Base-by-base conservation (phyloP, 139 green algal genomes). In the Chlamydomonas schloesseri region DNA sequence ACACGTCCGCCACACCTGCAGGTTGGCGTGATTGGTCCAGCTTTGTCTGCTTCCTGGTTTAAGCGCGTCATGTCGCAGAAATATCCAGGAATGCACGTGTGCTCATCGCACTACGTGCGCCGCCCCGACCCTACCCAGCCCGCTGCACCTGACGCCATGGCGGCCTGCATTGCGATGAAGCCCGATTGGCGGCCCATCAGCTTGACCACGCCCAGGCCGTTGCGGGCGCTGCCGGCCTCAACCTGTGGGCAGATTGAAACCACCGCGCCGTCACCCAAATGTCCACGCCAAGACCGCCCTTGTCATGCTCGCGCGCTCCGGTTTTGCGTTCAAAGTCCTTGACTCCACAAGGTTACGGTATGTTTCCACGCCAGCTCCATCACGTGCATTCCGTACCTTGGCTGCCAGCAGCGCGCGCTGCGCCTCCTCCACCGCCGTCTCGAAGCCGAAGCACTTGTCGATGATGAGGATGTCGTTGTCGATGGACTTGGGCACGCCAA, bases 381-480 rank as follows among this genome's bases (percentile, higher is more conserved):
- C 42, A 50, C 6, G 65, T 6, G 42, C 3, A 3, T 0, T 1
- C 17, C 53, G 10, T 62, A 88, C 89, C 89, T 95, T 95, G 29
- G 93, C 93, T 31, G 93, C 93, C 24, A 95, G 87, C 72, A 95
- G 84, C 10, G 93, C 88, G 17, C 87, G 72, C 89, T 98, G 93
- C 24, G 94, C 93, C 82, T 98, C 95, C 83, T 98, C 94, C 71
- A 97, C 94, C 15, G 95, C 96, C 1, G 96, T 98, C 87, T 98
- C 93, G 91, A 96, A 98, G 2, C 94, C 94, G 81, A 97, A 97
- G 86, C 91, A 95, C 83, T 89, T 89, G 57, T 89, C 88, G 36
- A 88, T 81, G n/a, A 95, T 76, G 71, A 98, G 91, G 87, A 99
- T 99, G 93, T 99, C 97, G 72, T 99, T 99, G 89, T 99, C 98